Evolutionary conservation across 1,284 basidiomycete genomes (phyloP).

Genomic region (Cryptococcus hybrid): DNA sequence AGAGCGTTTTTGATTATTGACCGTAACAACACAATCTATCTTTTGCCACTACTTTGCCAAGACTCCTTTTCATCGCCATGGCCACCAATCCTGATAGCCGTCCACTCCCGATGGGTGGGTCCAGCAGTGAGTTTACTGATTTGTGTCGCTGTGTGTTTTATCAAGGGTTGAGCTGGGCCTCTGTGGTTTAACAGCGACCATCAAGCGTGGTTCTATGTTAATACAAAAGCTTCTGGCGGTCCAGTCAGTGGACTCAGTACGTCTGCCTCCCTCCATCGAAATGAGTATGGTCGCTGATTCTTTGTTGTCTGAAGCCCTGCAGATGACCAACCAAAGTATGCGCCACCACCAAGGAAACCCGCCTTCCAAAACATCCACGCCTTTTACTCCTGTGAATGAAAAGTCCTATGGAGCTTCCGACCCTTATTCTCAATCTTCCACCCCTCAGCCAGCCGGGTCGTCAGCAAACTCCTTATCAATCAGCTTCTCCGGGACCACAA

Average conservation of each 20-base stretch:
- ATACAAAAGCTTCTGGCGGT: slow-evolving; percentile 45
- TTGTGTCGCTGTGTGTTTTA: not conserved
- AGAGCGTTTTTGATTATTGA: too few relatives aligned
- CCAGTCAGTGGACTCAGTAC: slow-evolving; percentile 49
- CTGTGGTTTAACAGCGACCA: slow-evolving; percentile 44
- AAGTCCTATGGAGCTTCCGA: slow-evolving; percentile 2
- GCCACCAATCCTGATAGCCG: slow-evolving; percentile 41
- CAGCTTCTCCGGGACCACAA: slow-evolving; percentile 9
- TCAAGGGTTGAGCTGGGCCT: not conserved
- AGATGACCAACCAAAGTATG: slow-evolving; percentile 33
- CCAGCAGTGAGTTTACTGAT: slow-evolving; percentile 29
- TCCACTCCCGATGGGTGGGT: slow-evolving; percentile 48
- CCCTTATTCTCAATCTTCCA: slow-evolving; percentile 1
- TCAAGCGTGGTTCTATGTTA: slow-evolving; percentile 52
- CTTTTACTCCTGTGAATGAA: slow-evolving; percentile 1
- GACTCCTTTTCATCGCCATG: slow-evolving; percentile 6
- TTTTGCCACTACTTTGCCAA: too few relatives aligned
- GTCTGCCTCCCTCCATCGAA: slow-evolving; percentile 12
- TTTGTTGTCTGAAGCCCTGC: slow-evolving; percentile 33
- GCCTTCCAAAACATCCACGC: slow-evolving; percentile 17
- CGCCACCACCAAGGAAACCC: slow-evolving; percentile 44
- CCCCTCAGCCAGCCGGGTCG: slow-evolving; percentile 1
- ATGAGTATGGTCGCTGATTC: not conserved
- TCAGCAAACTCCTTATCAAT: slow-evolving; percentile 7
- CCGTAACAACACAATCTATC: too few relatives aligned